These are phyloP conservation scores for Candida parachauliodes DNA, from an alignment of 805 yeast species.

Conservation along the genomic window DNA sequence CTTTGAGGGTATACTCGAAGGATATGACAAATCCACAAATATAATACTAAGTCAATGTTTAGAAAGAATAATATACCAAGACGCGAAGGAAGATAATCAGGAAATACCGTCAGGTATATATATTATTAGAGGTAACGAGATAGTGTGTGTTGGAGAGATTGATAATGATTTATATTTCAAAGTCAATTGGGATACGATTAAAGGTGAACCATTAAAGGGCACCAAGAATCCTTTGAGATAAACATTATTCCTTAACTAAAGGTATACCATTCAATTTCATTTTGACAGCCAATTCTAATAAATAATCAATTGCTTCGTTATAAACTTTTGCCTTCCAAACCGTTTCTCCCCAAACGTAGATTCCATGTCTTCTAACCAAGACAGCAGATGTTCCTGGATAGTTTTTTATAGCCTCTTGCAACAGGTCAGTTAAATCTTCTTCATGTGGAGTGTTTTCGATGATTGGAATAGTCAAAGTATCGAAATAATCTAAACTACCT, in stretches of 20 bases:
- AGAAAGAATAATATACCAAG: slow-evolving; percentile 49
- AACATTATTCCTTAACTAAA: slow-evolving; percentile 4
- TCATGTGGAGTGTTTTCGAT: slow-evolving; percentile 89
- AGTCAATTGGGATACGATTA: slow-evolving; percentile 40
- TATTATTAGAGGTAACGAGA: slow-evolving; percentile 56
- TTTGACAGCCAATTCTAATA: slow-evolving; percentile 78
- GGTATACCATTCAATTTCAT: slow-evolving; percentile 67
- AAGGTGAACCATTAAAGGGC: slow-evolving; percentile 30
- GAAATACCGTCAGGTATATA: slow-evolving; percentile 46
- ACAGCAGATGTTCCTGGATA: slow-evolving; percentile 84
- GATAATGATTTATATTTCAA: slow-evolving; percentile 39
- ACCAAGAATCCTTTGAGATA: slow-evolving; percentile 35
- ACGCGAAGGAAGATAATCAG: slow-evolving; percentile 32
- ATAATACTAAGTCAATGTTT: slow-evolving; percentile 48
- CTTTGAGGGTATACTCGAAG: slow-evolving; percentile 44
- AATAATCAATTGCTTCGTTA: slow-evolving; percentile 89
- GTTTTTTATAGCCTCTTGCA: slow-evolving; percentile 58
- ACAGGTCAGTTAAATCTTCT: slow-evolving; percentile 68
- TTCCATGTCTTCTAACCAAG: slow-evolving; percentile 88
- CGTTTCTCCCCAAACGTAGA: slow-evolving; percentile 93
- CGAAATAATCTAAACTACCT: slow-evolving; percentile 69
- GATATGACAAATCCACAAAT: slow-evolving; percentile 66
- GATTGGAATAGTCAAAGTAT: slow-evolving; percentile 79
- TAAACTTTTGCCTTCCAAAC: slow-evolving; percentile 91
- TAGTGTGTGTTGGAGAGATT: slow-evolving; percentile 53